Percentiles rank a stretch among this genome's conserved stretches.
Conservation (phyloP, 163 green algal genomes). For the Coccomyxa subellipsoidea region DNA sequence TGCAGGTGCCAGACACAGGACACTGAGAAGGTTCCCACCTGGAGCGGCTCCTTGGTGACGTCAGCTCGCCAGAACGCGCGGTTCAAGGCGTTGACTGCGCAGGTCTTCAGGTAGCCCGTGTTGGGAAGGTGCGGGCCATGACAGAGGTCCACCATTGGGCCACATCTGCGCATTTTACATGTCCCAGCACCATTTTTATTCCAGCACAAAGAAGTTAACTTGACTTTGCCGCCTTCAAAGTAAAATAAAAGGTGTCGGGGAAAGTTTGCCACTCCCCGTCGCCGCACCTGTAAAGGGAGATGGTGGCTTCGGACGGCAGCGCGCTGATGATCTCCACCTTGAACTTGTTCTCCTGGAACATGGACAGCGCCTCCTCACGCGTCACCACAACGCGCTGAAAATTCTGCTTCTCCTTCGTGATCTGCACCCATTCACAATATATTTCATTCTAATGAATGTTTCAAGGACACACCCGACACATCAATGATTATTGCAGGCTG, state of each 20-base stretch:
- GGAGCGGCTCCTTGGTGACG: constrained; percentile 69
- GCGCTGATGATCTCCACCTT: constrained; percentile 95
- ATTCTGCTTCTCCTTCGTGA: constrained; percentile 82
- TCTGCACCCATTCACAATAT: constrained; percentile 17
- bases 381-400: constrained; percentile 92
- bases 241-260: too few species aligned
- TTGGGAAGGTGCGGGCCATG: constrained; percentile 90
- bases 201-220: too few species aligned
- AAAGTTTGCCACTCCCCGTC: too few species aligned
- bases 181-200: too few species aligned
- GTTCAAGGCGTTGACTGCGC: constrained; percentile 69
- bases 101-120: constrained; percentile 78
- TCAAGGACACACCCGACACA: too few species aligned
- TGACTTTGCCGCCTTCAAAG: too few species aligned
- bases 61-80: constrained; percentile 92
- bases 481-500: too few species aligned
- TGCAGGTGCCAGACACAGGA: too few species aligned
- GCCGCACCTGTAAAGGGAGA: constrained; percentile 49
- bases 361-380: constrained; percentile 88
- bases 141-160: constrained; percentile 97
- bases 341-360: constrained; percentile 99
- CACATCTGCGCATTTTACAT: constrained; percentile 39
- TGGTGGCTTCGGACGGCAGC: constrained; percentile 38
- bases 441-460: too few species aligned
- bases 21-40: constrained; percentile 34